Percentiles rank a stretch among this genome's conserved stretches.
These are phyloP conservation scores for Wickerhamomyces canadensis DNA, from an alignment of 805 yeast genomes.

Conservation along the genomic window DNA sequence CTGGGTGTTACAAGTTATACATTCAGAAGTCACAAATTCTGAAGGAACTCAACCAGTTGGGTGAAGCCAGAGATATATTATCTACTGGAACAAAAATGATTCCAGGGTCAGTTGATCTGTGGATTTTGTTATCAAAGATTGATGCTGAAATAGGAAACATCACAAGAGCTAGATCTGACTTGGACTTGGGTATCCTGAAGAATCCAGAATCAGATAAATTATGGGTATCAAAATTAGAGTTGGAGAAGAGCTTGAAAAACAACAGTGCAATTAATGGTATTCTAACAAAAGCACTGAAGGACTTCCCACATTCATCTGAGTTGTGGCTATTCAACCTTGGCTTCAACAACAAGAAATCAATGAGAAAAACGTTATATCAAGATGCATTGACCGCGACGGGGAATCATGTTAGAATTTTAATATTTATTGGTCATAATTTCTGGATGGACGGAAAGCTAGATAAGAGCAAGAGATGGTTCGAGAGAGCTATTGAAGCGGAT, in stretches of 20 bases:
- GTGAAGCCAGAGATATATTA: slow-evolving; percentile 42
- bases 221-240: slow-evolving; percentile 50
- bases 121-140: slow-evolving; percentile 47
- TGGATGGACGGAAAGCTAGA: slow-evolving; percentile 58
- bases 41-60: slow-evolving; percentile 24
- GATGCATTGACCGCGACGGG: slow-evolving; percentile 68
- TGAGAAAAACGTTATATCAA: slow-evolving; percentile 51
- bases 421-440: slow-evolving; percentile 62
- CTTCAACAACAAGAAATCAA: slow-evolving; percentile 38
- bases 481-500: slow-evolving; percentile 54
- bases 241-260: slow-evolving; percentile 52
- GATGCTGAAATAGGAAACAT: slow-evolving; percentile 36
- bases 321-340: slow-evolving; percentile 64
- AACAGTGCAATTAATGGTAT: slow-evolving; percentile 46
- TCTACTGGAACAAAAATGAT: slow-evolving; percentile 44
- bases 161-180: slow-evolving; percentile 61
- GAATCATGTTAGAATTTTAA: slow-evolving; percentile 52
- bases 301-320: slow-evolving; percentile 49
- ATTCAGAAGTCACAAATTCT: slow-evolving; percentile 60
- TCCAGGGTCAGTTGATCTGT: slow-evolving; percentile 40
- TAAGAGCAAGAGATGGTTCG: slow-evolving; percentile 71
- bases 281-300: slow-evolving; percentile 51
- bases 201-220: slow-evolving; percentile 44
- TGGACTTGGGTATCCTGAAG: slow-evolving; percentile 59
- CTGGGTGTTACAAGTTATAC: slow-evolving; percentile 46